Evolutionary conservation across 1,284 basidiomycete genomes (phyloP), one percentile per base, ranked within the genome.

Genomic region (Ceratobasidium sp.): DNA sequence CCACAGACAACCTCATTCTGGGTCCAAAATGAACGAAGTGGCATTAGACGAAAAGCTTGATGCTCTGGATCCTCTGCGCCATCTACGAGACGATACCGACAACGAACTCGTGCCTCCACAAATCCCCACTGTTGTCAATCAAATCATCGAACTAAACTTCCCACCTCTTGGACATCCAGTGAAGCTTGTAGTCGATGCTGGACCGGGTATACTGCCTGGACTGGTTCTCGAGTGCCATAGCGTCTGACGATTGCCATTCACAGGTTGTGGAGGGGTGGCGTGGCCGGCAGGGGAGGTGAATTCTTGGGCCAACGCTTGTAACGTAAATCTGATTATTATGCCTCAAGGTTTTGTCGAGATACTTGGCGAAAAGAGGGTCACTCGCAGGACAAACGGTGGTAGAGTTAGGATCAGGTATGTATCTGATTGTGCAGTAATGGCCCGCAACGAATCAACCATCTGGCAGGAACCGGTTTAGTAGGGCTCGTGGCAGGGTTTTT

Each of bases 251-350:
- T 60, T 94, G 2, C 92, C 95, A 78, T 88, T 92, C 49, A 91
- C 90, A 25, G 95, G 95, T 2, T 97, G 95, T 79, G 95, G 95
- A 16, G 95, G 95, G 0, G 86, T 95, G 59, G 89, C 94, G 12
- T 97, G 95, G 95, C 94, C 93, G 3, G 92, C 95, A 14, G 95
- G 94, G 75, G 88, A 95, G 85, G 94, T 95, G 75, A 75, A 23
- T 58, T 8, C 11, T 58, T 40, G n/a, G 9, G n/a, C n/a, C 40
- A 4, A 33, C 75, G 23, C 78, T 77, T 75, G 75, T 77, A 67
- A 73, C 77, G 23, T 61, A 51, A 21, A 60, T 42, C 48, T 63
- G 14, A 23, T 59, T 18, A 36, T 8, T 69, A 4, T n/a, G 46
- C 38, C 42, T 30, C 30, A 77, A 95, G 93, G 89, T 94, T 25